Conservation (phyloP, 2,329 filamentous ascomycete genomes). For the Epicoccum sorghinum region DNA sequence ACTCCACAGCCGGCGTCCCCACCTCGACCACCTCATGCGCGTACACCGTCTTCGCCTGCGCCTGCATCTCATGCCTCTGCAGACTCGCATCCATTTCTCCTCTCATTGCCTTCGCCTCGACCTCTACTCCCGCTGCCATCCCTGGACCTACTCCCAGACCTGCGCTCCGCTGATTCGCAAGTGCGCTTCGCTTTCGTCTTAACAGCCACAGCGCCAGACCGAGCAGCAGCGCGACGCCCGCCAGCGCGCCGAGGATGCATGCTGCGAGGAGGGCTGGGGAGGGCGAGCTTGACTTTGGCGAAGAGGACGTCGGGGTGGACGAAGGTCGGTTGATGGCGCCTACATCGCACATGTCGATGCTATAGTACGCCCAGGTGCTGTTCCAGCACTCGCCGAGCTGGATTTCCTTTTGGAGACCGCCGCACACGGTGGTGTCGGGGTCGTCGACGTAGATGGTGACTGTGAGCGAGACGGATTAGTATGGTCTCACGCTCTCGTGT, state of each 20-base stretch:
- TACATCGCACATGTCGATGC: conserved; percentile 15
- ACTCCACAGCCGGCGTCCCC: not conserved
- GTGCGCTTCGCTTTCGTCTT: too few species aligned
- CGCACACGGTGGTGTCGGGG: not conserved
- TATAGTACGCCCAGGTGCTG: conserved; percentile 16
- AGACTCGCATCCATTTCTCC: not conserved
- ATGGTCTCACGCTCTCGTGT: not conserved
- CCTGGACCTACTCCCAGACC: too few species aligned
- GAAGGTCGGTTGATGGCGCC: not conserved
- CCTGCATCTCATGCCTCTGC: conserved; percentile 1
- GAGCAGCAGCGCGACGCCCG: not conserved
- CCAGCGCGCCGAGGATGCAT: not conserved
- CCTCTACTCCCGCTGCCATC: not conserved
- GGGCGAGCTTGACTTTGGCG: not conserved
- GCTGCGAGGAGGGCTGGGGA: not conserved
- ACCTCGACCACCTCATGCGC: conserved; percentile 1
- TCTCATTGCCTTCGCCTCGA: not conserved
- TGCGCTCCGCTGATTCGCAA: not conserved
- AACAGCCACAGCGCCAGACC: not conserved
- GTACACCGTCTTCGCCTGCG: not conserved
- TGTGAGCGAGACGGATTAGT: not conserved
- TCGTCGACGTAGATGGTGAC: conserved; percentile 18
- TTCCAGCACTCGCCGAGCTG: conserved; percentile 13
- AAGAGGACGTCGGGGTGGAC: not conserved
- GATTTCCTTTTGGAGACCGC: conserved; percentile 10